Conservation (phyloP, 2,329 filamentous ascomycete species). For the Hypoxylon sp. region DNA sequence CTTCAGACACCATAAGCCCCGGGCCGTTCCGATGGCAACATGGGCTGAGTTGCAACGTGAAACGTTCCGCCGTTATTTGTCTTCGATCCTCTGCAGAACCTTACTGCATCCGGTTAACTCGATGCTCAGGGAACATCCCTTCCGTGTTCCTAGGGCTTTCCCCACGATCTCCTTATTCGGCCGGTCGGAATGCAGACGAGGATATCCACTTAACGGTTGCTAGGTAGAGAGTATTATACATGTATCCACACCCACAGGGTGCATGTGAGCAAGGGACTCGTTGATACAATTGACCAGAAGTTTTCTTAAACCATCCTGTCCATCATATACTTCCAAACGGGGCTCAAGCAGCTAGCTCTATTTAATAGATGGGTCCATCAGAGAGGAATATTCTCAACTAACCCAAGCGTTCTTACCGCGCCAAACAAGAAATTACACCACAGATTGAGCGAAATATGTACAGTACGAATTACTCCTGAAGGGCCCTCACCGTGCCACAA, state of each 20-base stretch:
- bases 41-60: background rate
- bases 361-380: background rate
- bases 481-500: background rate
- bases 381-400: constrained; percentile 14
- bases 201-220: background rate
- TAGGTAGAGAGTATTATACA: no score
- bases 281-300: background rate
- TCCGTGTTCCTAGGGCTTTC: background rate
- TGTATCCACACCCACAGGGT: no score
- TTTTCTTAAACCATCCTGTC: background rate
- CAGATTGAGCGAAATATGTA: constrained; percentile 6
- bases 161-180: background rate
- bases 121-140: background rate
- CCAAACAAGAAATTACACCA: background rate
- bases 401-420: background rate
- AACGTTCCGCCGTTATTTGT: background rate
- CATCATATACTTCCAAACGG: background rate
- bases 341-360: background rate
- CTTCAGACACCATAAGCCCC: background rate
- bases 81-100: background rate
- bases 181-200: background rate
- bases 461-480: constrained; percentile 2
- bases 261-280: background rate
- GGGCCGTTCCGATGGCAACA: constrained; percentile 8
- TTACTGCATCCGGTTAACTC: background rate